Evolutionary conservation across 2,329 filamentous ascomycete species (phyloP), one percentile per base, ranked within the genome.

Genomic region (Epichloe coenophiala): DNA sequence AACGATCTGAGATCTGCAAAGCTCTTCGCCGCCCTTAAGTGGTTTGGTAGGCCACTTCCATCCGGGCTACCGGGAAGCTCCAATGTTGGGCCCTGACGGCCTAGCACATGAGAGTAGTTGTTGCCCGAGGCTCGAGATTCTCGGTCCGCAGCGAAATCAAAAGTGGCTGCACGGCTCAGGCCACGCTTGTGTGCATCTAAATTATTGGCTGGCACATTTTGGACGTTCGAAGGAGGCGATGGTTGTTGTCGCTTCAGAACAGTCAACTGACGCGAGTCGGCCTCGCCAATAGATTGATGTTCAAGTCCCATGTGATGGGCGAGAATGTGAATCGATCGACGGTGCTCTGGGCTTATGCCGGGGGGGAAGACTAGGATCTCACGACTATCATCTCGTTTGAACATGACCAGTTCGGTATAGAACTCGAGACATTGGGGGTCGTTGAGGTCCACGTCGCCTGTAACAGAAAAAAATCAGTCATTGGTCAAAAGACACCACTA

Each of bases 1-100:
- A 94, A 95, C 1, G 90, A 95, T 56, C 91, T 86, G 56, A 98
- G 72, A 64, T 98, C 93, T 37, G 91, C 93, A 65, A 96, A 96
- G 47, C 91, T 97, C 73, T 97, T 97, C 55, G 91, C 93, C 31
- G 88, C 88, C 42, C 93, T 84, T 37, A 98, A 79, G 61, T 91
- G 91, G 63, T 88, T 84, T 45, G 86, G 80, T 35, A 83, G 82
- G 31, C 71, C 72, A 53, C 65, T 68, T 17, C 69, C 71, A 45
- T 83, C 80, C 17, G 79, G 87, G 61, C 88, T 90, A 57, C 88
- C 88, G n/a, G 90, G 82, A 52, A 93, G 81, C 63, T 90, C 86
- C 38, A 97, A 74, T n/a, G 90, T 89, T 33, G 86, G 87, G 31
- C 84, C 83, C 58, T 91, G 88, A 56, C 91, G 82, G 21, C 86